A percentile compares a stretch with the other conserved stretches of the same genome.
phyloP scores from a whole-genome alignment of 2,329 filamentous ascomycete species.

The Beauveria pseudobassiana region DNA sequence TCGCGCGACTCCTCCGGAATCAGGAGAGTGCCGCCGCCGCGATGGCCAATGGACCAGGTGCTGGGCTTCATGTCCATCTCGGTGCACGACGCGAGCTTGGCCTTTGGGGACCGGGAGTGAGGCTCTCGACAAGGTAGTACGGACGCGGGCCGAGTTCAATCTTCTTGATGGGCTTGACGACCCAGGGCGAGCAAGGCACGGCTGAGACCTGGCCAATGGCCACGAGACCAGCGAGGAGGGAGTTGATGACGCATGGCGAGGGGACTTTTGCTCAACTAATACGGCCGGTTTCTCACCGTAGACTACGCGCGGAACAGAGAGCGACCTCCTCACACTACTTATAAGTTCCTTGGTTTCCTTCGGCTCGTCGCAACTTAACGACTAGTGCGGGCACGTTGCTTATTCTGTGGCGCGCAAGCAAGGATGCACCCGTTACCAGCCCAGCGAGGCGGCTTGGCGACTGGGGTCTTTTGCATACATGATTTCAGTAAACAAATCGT shows the following conservation, averaged over 20 bases:
- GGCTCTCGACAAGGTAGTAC: conserved; percentile 55
- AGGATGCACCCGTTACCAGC: background rate
- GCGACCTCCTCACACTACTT: background rate
- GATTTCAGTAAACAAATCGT: background rate
- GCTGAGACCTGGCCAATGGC: conserved; percentile 21
- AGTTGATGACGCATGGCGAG: conserved; percentile 24
- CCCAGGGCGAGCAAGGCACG: conserved; percentile 17
- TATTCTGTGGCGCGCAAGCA: background rate
- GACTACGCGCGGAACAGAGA: background rate
- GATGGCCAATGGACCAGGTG: conserved; percentile 54
- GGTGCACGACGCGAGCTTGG: conserved; percentile 50
- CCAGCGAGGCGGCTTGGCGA: background rate
- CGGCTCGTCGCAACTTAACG: background rate
- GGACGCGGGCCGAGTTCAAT: conserved; percentile 57
- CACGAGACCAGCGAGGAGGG: conserved; percentile 24
- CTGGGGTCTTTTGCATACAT: background rate
- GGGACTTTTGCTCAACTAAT: background rate
- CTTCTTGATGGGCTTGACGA: conserved; percentile 31
- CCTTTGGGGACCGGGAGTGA: conserved; percentile 55
- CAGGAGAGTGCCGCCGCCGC: conserved; percentile 53
- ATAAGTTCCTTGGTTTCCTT: background rate
- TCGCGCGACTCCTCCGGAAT: conserved; percentile 58
- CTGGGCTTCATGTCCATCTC: conserved; percentile 44
- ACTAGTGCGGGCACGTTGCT: background rate
- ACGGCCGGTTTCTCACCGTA: background rate